These are phyloP conservation scores for Clarireedia paspali DNA, from an alignment of 2,329 filamentous ascomycete species.

Conservation along the genomic window DNA sequence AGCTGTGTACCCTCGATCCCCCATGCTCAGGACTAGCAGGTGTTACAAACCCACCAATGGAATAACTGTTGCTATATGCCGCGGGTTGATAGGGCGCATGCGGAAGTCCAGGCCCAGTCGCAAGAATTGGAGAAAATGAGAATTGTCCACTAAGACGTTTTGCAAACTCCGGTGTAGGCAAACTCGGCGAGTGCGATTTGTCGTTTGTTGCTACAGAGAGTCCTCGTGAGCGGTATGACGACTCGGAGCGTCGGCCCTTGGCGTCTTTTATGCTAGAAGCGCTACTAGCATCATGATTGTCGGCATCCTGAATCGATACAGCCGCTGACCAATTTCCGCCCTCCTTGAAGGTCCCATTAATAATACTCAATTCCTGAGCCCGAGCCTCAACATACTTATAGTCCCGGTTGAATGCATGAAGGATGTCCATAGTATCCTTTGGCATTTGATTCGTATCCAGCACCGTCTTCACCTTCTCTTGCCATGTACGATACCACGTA, in stretches of 20 bases:
- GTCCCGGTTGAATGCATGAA: constrained; percentile 70
- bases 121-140: constrained; percentile 47
- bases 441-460: constrained; percentile 58
- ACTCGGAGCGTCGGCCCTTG: constrained; percentile 24
- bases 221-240: constrained; percentile 42
- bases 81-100: constrained; percentile 49
- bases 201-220: constrained; percentile 47
- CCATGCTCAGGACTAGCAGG: constrained; percentile 50
- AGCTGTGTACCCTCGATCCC: constrained; percentile 9
- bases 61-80: constrained; percentile 39
- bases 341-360: constrained; percentile 57
- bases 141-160: constrained; percentile 61
- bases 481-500: constrained; percentile 76
- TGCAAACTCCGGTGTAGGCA: constrained; percentile 59
- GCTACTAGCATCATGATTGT: constrained; percentile 25
- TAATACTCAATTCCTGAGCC: constrained; percentile 63
- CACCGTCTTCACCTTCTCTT: constrained; percentile 71
- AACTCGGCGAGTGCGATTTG: constrained; percentile 48
- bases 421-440: constrained; percentile 64
- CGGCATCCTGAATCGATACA: constrained; percentile 35
- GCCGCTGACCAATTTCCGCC: constrained; percentile 7
- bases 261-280: neutral
- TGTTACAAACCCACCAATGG: constrained; percentile 49
- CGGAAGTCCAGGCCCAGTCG: constrained; percentile 39
- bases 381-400: constrained; percentile 69